Base-by-base conservation (phyloP, 2,329 filamentous ascomycete genomes). In the Fusarium napiforme region DNA sequence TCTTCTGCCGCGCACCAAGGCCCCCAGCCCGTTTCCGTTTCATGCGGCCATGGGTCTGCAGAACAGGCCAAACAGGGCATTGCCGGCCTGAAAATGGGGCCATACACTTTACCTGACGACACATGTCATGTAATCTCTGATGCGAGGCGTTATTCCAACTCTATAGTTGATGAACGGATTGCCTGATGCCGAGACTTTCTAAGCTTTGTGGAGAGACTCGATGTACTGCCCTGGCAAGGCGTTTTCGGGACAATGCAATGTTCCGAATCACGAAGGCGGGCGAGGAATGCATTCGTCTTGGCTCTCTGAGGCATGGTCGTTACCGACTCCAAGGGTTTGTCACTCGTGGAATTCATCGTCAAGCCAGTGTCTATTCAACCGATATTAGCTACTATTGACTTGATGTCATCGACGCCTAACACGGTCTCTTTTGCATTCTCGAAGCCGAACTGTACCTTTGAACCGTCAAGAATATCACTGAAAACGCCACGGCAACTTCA, bases 1-100 rank as follows among this genome's bases (percentile, higher is more conserved):
- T 74, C 67, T 75, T 70, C 73, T 72, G 53, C 62, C 72, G 73
- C 69, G 69, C 23, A 55, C 26, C 52, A 47, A 47, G n/a, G 45
- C 58, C 57, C 64, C 64, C 67, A 32, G 30, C 49, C 49, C 26
- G 30, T 69, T 50, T 32, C 43, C n/a, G 50, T 69, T 56, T 42
- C 59, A 69, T 65, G 65, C 53, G 23, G 40, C 59, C 65, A 47
- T 21, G 45, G 65, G 65, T 52, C 65, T 57, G 30, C 34, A 59
- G 16, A 69, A 69, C 26, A 34, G 65, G 59, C 40, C 52, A 36
- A 23, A n/a, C 40, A 58, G 30, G 39, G 59, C 67, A 53, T 42
- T 65, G 67, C 59, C 52, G 40, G 59, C 50, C 67, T 65, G 50
- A 43, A 53, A 65, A 39, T 26, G 59, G 50, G 65, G 39, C 65